These are phyloP conservation scores for Alternaria sp. DNA, from an alignment of 2,329 filamentous ascomycete genomes.

Conservation along the genomic window DNA sequence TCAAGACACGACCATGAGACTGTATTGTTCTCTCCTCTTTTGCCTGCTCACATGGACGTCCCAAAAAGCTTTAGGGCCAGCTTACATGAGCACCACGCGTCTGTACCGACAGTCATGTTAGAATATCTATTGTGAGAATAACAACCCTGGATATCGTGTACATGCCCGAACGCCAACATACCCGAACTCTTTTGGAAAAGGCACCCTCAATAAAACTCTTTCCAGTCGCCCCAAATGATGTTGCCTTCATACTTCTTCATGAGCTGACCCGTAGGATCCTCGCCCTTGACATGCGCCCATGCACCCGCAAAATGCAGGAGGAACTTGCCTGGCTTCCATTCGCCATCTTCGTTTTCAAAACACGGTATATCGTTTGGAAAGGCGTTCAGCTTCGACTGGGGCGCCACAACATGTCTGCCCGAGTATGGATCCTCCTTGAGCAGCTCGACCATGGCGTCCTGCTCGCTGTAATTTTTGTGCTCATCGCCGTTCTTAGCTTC, in stretches of 20 bases:
- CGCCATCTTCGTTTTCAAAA: constrained; percentile 41
- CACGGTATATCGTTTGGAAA: constrained; percentile 53
- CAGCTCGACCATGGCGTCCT: constrained; percentile 50
- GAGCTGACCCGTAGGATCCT: constrained; percentile 51
- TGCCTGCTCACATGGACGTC: too few species aligned
- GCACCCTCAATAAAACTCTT: background rate
- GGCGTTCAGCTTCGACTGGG: constrained; percentile 52
- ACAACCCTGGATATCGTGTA: background rate
- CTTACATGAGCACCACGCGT: too few species aligned
- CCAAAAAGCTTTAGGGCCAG: too few species aligned
- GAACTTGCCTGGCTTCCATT: constrained; percentile 49
- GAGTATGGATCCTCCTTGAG: constrained; percentile 37
- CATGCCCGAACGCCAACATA: background rate
- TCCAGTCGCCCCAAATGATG: constrained; percentile 48
- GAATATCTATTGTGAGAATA: too few species aligned
- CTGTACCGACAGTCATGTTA: too few species aligned
- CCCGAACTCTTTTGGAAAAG: background rate
- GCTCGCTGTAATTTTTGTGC: constrained; percentile 44
- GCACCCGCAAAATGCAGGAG: constrained; percentile 55
- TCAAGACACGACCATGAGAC: too few species aligned
- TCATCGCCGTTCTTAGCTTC: constrained; percentile 30
- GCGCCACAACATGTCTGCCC: constrained; percentile 40
- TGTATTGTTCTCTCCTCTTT: too few species aligned
- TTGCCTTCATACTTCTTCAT: constrained; percentile 51
- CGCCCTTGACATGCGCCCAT: constrained; percentile 52